These are phyloP conservation scores for Lecanosticta acicola DNA, from an alignment of 2,329 filamentous ascomycete genomes.

Conservation along the genomic window DNA sequence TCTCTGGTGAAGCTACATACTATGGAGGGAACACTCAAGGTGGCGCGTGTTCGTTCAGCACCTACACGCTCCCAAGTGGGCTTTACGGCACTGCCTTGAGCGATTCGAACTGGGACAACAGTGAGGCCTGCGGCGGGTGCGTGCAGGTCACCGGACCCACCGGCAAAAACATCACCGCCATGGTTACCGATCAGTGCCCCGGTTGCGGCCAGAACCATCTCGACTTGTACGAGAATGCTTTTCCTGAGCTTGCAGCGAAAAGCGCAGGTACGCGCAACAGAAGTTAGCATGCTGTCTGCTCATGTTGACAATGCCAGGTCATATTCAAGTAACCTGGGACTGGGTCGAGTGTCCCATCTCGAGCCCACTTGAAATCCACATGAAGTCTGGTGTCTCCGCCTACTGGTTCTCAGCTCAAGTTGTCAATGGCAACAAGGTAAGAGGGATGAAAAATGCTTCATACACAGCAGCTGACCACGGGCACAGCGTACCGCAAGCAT, in stretches of 20 bases:
- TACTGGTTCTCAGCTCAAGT: slow-evolving; percentile 61
- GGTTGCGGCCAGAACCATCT: slow-evolving; percentile 50
- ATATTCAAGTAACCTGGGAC: slow-evolving; percentile 47
- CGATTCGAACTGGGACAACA: slow-evolving; percentile 51
- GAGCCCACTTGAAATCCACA: slow-evolving; percentile 46
- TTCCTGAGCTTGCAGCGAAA: slow-evolving; percentile 42
- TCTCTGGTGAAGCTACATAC: slow-evolving; percentile 23
- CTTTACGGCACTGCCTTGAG: slow-evolving; percentile 60
- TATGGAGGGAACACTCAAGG: slow-evolving; percentile 38
- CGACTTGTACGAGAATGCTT: slow-evolving; percentile 51
- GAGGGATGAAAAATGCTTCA: background rate
- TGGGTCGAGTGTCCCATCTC: slow-evolving; percentile 50
- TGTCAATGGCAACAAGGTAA: slow-evolving; percentile 51
- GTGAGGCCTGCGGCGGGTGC: slow-evolving; percentile 57
- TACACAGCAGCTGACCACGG: slow-evolving; percentile 1
- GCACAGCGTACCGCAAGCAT: slow-evolving; percentile 13
- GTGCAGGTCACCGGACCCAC: slow-evolving; percentile 53
- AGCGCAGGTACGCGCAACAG: slow-evolving; percentile 45
- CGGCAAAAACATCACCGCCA: slow-evolving; percentile 53
- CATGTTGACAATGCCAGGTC: no score
- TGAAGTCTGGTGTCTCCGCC: slow-evolving; percentile 48
- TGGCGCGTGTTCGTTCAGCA: slow-evolving; percentile 59
- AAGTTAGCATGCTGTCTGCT: no score
- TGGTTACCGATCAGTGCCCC: slow-evolving; percentile 59
- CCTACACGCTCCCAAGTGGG: slow-evolving; percentile 55